Evolutionary conservation across 768 basidiomycete genomes (phyloP).

Genomic region (Leccinum disarticulatum): DNA sequence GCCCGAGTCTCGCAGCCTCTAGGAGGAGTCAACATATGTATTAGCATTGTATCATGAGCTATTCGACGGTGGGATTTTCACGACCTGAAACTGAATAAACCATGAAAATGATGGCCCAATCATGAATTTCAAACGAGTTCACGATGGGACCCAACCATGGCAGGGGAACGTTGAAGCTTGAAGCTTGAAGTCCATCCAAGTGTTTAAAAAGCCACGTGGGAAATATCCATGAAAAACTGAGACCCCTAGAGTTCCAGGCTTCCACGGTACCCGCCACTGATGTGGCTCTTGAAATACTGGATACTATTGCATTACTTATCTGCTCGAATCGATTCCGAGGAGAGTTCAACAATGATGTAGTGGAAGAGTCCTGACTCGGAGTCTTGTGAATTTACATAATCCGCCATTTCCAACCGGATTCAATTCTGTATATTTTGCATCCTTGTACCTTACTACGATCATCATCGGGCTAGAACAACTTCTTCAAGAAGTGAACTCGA

Average conservation of each 20-base stretch:
- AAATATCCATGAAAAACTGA: neutral
- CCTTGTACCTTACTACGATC: too few relatives aligned
- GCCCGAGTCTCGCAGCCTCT: neutral
- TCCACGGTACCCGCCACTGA: neutral
- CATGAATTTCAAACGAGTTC: neutral
- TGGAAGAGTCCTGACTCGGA: too few relatives aligned
- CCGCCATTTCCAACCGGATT: too few relatives aligned
- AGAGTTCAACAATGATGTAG: too few relatives aligned
- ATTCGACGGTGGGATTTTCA: neutral
- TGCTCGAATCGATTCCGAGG: too few relatives aligned
- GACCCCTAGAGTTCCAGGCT: neutral
- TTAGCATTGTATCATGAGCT: constrained; percentile 16
- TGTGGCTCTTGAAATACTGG: neutral
- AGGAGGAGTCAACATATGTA: neutral
- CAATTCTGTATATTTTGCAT: too few relatives aligned
- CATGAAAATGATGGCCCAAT: neutral
- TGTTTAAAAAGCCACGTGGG: neutral
- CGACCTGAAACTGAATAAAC: neutral
- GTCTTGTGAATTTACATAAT: too few relatives aligned
- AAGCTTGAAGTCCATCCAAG: neutral
- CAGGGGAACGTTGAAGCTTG: too few relatives aligned
- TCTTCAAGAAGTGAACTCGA: neutral
- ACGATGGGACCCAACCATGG: neutral
- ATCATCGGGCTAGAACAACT: neutral
- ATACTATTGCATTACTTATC: neutral